phyloP scores from a whole-genome alignment of 805 yeast species.

The Soucietia sequanensis region DNA sequence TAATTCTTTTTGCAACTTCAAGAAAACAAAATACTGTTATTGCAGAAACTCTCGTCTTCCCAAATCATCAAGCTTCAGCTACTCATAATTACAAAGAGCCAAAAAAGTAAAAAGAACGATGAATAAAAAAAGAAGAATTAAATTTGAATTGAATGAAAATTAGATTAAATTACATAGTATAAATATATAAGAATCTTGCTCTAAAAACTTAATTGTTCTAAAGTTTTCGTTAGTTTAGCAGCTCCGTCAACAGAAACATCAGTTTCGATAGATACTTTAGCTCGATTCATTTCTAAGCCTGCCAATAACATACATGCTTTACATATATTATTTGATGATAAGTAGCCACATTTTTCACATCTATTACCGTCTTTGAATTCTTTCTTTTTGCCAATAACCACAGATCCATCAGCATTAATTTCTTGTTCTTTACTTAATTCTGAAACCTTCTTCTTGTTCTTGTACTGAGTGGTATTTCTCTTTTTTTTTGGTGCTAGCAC shows the following conservation, averaged over 20 bases:
- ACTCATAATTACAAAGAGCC: slow-evolving; percentile 19
- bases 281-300: slow-evolving; percentile 75
- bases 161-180: no score
- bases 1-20: slow-evolving; percentile 34
- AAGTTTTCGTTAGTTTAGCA: slow-evolving; percentile 56
- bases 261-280: slow-evolving; percentile 58
- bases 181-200: no score
- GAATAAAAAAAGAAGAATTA: slow-evolving; percentile 2
- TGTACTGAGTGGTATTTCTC: slow-evolving; percentile 34
- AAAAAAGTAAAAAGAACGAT: not conserved
- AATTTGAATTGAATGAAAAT: not conserved
- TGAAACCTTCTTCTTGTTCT: slow-evolving; percentile 23
- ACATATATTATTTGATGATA: slow-evolving; percentile 84
- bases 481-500: slow-evolving; percentile 59
- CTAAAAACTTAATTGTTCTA: slow-evolving; percentile 65
- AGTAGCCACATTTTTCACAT: slow-evolving; percentile 88
- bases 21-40: slow-evolving; percentile 36
- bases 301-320: slow-evolving; percentile 89
- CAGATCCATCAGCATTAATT: slow-evolving; percentile 62
- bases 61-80: slow-evolving; percentile 37
- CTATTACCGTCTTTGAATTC: slow-evolving; percentile 61
- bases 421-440: slow-evolving; percentile 41
- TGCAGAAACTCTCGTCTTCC: slow-evolving; percentile 39
- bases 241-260: slow-evolving; percentile 58
- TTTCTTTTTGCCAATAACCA: slow-evolving; percentile 38